Base-by-base conservation (phyloP, 495 filamentous ascomycete genomes). In the Aspergillus ostianus region DNA sequence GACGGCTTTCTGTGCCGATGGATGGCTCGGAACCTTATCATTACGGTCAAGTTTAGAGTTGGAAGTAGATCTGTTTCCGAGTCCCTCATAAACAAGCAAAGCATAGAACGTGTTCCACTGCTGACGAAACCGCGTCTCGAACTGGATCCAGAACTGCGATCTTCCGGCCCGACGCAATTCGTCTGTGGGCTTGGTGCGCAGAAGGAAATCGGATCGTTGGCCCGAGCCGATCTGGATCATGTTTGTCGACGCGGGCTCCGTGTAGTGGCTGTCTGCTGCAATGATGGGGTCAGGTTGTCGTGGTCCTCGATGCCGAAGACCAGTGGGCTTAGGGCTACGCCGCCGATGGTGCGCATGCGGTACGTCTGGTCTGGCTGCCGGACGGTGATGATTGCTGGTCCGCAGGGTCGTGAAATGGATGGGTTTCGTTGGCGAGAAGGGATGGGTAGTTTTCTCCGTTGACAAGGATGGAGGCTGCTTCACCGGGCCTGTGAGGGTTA, bases 291-390 rank as follows among this genome's bases (percentile, higher is more conserved):
- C 1, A 82, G 53, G 20, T 77, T 66, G 20, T 71, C 48, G 62
- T 87, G 84, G 29, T 67, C 76, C 54, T 85, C 81, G 48, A 86
- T 71, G 2, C 67, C 83, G 49, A 83, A 64, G 0, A 70, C 70
- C 4, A 81, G 60, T 55, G 82, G 77, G 0, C 81, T 81, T 21
- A 87, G 69, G 4, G 82, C 80, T 2, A 79, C 81, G 6, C 64
- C 75, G 0, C 83, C 81, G 52, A 87, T 79, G 65, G 82, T 78
- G 47, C 84, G 75, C 54, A 86, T 67, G 10, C 82, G 77, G 58
- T 88, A 88, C 1, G 81, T 82, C 64, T 80, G 85, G 30, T 73
- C 78, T 0, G 84, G 79, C 21, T 86, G 79, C 21, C 85, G 73
- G 21, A 87, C 77, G 41, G 80, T 73, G 58, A 87, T 79, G 6